Evolutionary conservation across 2,329 filamentous ascomycete genomes (phyloP), one percentile per base, ranked within the genome.

Genomic region (Thielaviopsis populi): DNA sequence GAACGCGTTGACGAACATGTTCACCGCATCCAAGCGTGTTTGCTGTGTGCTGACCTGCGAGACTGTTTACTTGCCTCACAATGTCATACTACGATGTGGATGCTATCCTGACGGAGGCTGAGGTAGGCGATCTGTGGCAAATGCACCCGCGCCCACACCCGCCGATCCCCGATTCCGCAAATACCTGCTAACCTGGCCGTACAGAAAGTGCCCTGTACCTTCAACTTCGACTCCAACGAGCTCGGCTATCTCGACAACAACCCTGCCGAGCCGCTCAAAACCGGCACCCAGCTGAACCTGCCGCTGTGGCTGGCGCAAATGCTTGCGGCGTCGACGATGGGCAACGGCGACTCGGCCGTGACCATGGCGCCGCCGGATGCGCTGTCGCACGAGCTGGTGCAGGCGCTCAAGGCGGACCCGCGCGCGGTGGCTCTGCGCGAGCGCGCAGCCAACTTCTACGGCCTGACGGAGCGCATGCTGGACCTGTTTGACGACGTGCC

Each of bases 261-360:
- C 71, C 81, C 88, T 27, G 72, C 75, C 1, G 76, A 80, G 40
- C 75, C 88, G 72, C 85, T 97, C 70, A 94, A 92, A 73, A 76
- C 85, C 63, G 88, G 89, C 66, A 92, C 90, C 0, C 84, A 86
- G 53, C 80, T 97, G 58, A 83, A 87, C 67, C 84, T 97, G 0
- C 94, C 94, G 1, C 80, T 97, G 68, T 99, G 94, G 94, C 84
- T 99, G 13, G 91, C 88, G 69, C 89, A 96, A 74, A 92, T 96
- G 82, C 87, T 99, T 62, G 89, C 89, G 37, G 82, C 95, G 54
- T 85, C 83, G 67, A 80, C 78, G 33, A 74, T 75, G 10, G 74
- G 73, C 59, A 67, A 69, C 42, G 74, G 75, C 33, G 74, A 78
- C 64, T 71, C 75, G 65, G 83, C 91, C 27, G 82, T 94, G 3